Conservation (phyloP, 2,329 filamentous ascomycete genomes). For the Penicillium sp. region DNA sequence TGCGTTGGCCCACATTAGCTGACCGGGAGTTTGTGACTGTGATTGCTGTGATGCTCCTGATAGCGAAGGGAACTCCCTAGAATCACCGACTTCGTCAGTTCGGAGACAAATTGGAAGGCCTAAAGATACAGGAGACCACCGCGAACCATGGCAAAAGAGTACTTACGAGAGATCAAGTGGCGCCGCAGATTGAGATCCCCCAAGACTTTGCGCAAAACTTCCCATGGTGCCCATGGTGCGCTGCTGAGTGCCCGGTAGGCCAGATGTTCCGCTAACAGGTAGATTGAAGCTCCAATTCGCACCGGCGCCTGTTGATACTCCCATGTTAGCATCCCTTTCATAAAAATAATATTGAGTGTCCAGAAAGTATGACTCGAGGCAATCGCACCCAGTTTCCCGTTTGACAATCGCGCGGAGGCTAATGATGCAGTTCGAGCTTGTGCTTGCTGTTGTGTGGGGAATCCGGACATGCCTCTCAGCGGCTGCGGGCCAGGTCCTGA, state of each 20-base stretch:
- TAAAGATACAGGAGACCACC: slow-evolving; percentile 1
- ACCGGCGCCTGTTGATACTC: slow-evolving; percentile 47
- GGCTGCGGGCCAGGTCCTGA: slow-evolving; percentile 53
- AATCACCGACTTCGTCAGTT: slow-evolving; percentile 17
- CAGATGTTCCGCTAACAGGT: slow-evolving; percentile 54
- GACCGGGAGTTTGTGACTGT: slow-evolving; percentile 51
- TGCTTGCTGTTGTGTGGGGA: slow-evolving; percentile 53
- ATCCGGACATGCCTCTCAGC: slow-evolving; percentile 55
- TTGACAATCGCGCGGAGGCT: slow-evolving; percentile 52
- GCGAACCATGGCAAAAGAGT: slow-evolving; percentile 1
- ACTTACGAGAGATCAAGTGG: slow-evolving; percentile 60
- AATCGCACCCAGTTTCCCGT: slow-evolving; percentile 54
- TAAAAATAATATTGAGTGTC: slow-evolving; percentile 1
- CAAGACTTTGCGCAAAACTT: slow-evolving; percentile 58
- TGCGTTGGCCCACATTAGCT: slow-evolving; percentile 59
- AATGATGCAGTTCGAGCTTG: slow-evolving; percentile 50
- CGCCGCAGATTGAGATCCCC: slow-evolving; percentile 54
- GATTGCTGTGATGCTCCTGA: slow-evolving; percentile 58
- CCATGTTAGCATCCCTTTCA: slow-evolving; percentile 25
- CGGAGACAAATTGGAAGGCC: slow-evolving; percentile 3
- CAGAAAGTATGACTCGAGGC: not conserved
- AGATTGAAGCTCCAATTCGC: slow-evolving; percentile 60
- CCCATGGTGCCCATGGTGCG: slow-evolving; percentile 53
- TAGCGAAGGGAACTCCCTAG: slow-evolving; percentile 63
- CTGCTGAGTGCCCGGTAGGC: slow-evolving; percentile 52